Conservation (phyloP, 2,329 filamentous ascomycete species). For the Aureobasidium zeae region DNA sequence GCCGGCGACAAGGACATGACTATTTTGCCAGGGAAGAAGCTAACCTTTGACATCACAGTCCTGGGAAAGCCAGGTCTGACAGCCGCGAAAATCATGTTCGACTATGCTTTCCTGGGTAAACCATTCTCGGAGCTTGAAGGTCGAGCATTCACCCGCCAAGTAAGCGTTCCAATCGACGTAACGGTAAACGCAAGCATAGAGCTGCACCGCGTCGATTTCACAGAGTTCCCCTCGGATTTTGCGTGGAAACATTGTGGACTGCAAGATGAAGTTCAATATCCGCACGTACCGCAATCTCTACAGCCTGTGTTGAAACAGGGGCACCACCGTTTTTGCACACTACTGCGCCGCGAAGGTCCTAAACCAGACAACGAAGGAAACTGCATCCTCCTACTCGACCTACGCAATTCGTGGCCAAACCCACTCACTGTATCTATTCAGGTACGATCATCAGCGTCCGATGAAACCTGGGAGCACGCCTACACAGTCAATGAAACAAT, state of each 20-base stretch:
- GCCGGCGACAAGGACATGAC: constrained; percentile 41
- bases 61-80: constrained; percentile 70
- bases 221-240: constrained; percentile 61
- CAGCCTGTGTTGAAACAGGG: constrained; percentile 5
- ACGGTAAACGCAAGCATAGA: constrained; percentile 91
- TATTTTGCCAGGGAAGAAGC: constrained; percentile 40
- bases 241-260: constrained; percentile 46
- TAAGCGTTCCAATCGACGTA: constrained; percentile 70
- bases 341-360: constrained; percentile 35
- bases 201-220: constrained; percentile 66
- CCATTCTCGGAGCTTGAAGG: constrained; percentile 58
- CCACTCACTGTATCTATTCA: constrained; percentile 59
- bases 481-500: constrained; percentile 38
- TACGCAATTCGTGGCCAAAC: constrained; percentile 84
- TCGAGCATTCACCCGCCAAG: constrained; percentile 73
- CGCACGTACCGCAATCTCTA: not conserved
- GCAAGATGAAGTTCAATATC: constrained; percentile 2
- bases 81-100: constrained; percentile 15
- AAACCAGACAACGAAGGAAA: constrained; percentile 48
- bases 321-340: constrained; percentile 35
- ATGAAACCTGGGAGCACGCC: constrained; percentile 21
- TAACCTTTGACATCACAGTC: constrained; percentile 44
- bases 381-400: constrained; percentile 71
- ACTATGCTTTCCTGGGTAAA: constrained; percentile 58
- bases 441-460: constrained; percentile 24